Base-by-base conservation (phyloP, 1,284 basidiomycete species). In the Volvariella volvacea region DNA sequence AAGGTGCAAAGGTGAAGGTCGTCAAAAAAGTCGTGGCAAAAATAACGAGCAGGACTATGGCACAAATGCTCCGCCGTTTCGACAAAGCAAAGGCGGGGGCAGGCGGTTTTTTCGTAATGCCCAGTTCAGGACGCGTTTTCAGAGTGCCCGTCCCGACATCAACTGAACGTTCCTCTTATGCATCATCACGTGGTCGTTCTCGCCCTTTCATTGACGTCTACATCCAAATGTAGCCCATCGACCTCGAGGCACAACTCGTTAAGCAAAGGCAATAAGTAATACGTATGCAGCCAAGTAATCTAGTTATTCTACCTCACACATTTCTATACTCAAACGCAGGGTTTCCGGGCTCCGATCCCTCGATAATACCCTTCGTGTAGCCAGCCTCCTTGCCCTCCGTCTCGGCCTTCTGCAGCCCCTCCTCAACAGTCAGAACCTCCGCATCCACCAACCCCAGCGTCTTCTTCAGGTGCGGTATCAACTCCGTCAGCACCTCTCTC, bases 291-390 rank as follows among this genome's bases (percentile, higher is more conserved):
- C n/a, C 30, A 9, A 9, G n/a, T 31, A 9, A 9, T 12, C 28
- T 34, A 12, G 28, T 19, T n/a, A 42, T n/a, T 17, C 10, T 7
- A 10, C n/a, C 17, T 43, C 61, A 66, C 32, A 83, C 78, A 62
- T 88, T 87, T 51, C 81, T 81, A 66, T 91, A 94, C 60, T 92
- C 86, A 54, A 92, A 85, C 9, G 82, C 83, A 32, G 93, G 92
- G 30, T 70, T 74, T 16, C 90, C 93, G 15, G 95, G 95, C 67
- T 97, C 92, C 20, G 92, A 87, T 12, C 68, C 70, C 52, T 95
- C 93, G 42, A 94, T 80, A 52, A 91, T 83, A 49, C 59, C 66
- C 52, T 74, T 74, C 15, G 77, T 81, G 58, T 79, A 84, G 0
- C 82, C 81, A 3, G 70, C 65, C 39, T 67, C 64, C 12, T 12